These are phyloP conservation scores for Pseudomicrostroma phylloplanum DNA, from an alignment of 1,284 basidiomycete genomes.

Conservation along the genomic window DNA sequence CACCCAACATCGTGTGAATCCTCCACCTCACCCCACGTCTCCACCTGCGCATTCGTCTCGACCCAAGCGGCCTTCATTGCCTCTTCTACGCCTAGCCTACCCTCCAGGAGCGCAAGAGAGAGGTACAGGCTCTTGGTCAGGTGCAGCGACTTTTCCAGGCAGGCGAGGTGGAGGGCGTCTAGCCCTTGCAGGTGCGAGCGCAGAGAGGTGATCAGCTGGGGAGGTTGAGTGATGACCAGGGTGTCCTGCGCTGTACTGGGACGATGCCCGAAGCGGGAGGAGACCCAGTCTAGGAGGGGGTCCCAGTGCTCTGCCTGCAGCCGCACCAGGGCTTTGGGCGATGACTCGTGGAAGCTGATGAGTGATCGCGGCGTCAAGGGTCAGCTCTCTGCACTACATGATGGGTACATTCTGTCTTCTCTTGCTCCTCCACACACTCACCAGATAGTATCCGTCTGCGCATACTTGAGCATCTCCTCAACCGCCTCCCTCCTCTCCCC, in stretches of 20 bases:
- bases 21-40: conserved; percentile 96
- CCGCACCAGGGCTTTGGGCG: conserved; percentile 67
- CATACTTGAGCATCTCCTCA: conserved; percentile 70
- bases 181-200: conserved; percentile 17
- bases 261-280: conserved; percentile 57
- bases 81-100: conserved; percentile 69
- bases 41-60: conserved; percentile 89
- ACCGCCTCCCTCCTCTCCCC: conserved; percentile 37
- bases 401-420: too few relatives aligned
- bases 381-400: too few relatives aligned
- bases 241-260: neutral
- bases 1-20: conserved; percentile 76
- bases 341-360: conserved; percentile 71
- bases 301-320: conserved; percentile 85
- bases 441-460: conserved; percentile 95
- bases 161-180: conserved; percentile 51
- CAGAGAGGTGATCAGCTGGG: conserved; percentile 17
- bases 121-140: conserved; percentile 87
- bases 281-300: conserved; percentile 77
- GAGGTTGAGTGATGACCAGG: conserved; percentile 18
- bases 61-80: conserved; percentile 81
- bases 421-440: conserved; percentile 54
- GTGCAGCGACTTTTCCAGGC: conserved; percentile 85
- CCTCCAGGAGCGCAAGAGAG: conserved; percentile 73
- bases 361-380: neutral